These are phyloP conservation scores for Didymella keratinophila DNA, from an alignment of 2,329 filamentous ascomycete genomes.

Conservation along the genomic window DNA sequence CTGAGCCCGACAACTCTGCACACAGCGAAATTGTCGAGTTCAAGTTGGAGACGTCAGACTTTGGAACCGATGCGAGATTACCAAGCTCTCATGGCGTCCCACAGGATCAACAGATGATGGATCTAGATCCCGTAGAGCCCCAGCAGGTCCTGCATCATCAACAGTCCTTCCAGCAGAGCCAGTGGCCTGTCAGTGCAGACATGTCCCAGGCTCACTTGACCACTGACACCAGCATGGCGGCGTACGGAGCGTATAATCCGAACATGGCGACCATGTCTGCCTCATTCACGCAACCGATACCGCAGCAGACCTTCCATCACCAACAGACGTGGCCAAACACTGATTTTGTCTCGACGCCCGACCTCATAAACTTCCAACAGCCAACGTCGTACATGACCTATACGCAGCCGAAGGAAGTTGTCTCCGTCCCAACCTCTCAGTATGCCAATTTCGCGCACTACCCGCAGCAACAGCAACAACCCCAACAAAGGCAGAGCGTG, in stretches of 20 bases:
- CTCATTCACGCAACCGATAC: conserved; percentile 45
- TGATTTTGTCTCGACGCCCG: conserved; percentile 47
- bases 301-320: conserved; percentile 42
- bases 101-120: conserved; percentile 47
- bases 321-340: conserved; percentile 44
- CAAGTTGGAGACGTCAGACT: conserved; percentile 46
- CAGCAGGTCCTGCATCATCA: conserved; percentile 41
- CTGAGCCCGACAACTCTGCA: conserved; percentile 36
- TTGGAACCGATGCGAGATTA: conserved; percentile 36
- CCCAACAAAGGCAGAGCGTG: conserved; percentile 42
- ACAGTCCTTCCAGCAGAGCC: conserved; percentile 37
- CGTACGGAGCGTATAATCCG: conserved; percentile 40
- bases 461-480: conserved; percentile 15
- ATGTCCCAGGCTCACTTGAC: conserved; percentile 42
- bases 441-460: conserved; percentile 47
- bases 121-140: conserved; percentile 46
- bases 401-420: conserved; percentile 42
- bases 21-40: conserved; percentile 47
- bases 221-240: conserved; percentile 39
- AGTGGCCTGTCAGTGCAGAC: conserved; percentile 47
- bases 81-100: conserved; percentile 44
- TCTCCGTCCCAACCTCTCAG: conserved; percentile 45
- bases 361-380: conserved; percentile 46
- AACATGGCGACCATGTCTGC: conserved; percentile 43
- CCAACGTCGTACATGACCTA: conserved; percentile 44